Evolutionary conservation across 1,284 basidiomycete genomes (phyloP).

Genomic region (Ceratobasidium sp.): DNA sequence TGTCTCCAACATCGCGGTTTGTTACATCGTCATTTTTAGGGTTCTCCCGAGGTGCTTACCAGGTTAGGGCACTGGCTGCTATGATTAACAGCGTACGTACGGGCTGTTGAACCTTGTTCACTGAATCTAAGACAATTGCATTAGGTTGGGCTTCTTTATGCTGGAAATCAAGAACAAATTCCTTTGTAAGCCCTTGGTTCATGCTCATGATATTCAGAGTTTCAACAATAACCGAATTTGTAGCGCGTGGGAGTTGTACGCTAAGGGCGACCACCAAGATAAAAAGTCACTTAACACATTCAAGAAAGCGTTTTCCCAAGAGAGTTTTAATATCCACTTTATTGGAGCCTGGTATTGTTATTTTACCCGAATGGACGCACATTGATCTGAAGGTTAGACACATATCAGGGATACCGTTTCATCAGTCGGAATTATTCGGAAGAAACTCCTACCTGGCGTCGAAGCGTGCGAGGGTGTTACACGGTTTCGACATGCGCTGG

Average conservation of each 20-base stretch:
- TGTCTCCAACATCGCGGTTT: not conserved
- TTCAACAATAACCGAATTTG: not conserved
- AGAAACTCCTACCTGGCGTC: constrained; percentile 49
- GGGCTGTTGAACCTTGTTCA: not conserved
- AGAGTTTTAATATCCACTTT: constrained; percentile 53
- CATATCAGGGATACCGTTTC: constrained; percentile 60
- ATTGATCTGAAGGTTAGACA: not conserved
- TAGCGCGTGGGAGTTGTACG: constrained; percentile 58
- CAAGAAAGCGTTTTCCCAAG: constrained; percentile 56
- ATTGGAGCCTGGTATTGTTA: constrained; percentile 55
- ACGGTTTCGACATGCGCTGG: constrained; percentile 58
- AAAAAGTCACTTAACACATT: constrained; percentile 50
- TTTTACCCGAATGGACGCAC: not conserved
- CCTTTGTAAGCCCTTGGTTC: constrained; percentile 51
- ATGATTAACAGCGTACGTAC: constrained; percentile 57
- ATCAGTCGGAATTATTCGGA: constrained; percentile 54
- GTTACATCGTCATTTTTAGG: constrained; percentile 49
- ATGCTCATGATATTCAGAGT: not conserved
- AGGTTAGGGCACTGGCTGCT: constrained; percentile 57
- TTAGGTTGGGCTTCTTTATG: constrained; percentile 54
- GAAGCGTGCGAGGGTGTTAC: constrained; percentile 51
- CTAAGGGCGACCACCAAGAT: constrained; percentile 38
- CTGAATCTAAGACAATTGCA: not conserved
- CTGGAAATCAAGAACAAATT: constrained; percentile 55
- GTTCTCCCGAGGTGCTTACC: constrained; percentile 62